phyloP scores from a whole-genome alignment of 2,329 filamentous ascomycete genomes.

The Chaetomiaceae sp. region DNA sequence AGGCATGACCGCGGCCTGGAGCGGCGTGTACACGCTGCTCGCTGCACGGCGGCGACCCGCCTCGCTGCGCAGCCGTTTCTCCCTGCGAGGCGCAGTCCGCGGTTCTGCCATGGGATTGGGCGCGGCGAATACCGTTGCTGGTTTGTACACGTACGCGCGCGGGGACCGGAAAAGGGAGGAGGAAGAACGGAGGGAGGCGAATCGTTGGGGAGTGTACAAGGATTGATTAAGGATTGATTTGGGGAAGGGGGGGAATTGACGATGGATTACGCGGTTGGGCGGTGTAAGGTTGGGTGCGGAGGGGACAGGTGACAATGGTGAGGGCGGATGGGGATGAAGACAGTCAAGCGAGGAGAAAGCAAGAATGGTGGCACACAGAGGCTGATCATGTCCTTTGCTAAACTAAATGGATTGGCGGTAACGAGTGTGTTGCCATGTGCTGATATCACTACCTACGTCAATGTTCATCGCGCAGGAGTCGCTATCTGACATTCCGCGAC shows the following conservation, averaged over 20 bases:
- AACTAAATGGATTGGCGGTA: too few species aligned
- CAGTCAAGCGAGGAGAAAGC: too few species aligned
- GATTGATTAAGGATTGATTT: slow-evolving; percentile 8
- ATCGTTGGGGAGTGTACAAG: slow-evolving; percentile 45
- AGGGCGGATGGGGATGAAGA: background rate
- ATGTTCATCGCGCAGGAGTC: too few species aligned
- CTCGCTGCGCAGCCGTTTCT: slow-evolving; percentile 33
- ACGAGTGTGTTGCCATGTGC: too few species aligned
- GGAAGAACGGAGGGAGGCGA: slow-evolving; percentile 43
- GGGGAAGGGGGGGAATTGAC: background rate
- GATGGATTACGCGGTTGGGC: too few species aligned
- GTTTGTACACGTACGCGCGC: slow-evolving; percentile 48
- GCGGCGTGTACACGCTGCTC: slow-evolving; percentile 53
- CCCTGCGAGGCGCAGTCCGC: slow-evolving; percentile 46
- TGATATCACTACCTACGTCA: too few species aligned
- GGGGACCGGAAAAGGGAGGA: slow-evolving; percentile 50
- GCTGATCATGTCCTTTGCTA: too few species aligned
- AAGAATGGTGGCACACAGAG: too few species aligned
- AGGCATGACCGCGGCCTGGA: slow-evolving; percentile 53
- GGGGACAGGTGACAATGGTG: too few species aligned
- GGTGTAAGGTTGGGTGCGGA: too few species aligned
- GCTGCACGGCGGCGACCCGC: slow-evolving; percentile 44
- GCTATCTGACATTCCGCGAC: too few species aligned
- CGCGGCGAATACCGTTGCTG: slow-evolving; percentile 44
- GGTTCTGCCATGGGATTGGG: slow-evolving; percentile 49